Percentiles rank a stretch among this genome's conserved stretches.
Evolutionary conservation across 208 protist genomes (phyloP).

Genomic region (Trypanosoma grayi): DNA sequence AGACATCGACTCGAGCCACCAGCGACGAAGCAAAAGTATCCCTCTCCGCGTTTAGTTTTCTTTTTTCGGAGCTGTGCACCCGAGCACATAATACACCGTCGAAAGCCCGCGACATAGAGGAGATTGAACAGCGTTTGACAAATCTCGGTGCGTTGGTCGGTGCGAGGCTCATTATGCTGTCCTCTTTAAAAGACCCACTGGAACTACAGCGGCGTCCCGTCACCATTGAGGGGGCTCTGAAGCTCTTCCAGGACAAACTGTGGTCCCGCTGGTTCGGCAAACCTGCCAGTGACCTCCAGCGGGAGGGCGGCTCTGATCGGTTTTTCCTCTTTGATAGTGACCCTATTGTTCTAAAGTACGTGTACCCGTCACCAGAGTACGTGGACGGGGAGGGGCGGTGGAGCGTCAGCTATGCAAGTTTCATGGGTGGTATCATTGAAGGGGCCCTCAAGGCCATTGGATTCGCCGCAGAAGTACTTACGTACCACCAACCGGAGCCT

Average conservation of each 20-base stretch:
- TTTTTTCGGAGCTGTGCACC: slow-evolving; percentile 83
- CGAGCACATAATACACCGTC: slow-evolving; percentile 71
- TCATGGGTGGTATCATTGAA: slow-evolving; percentile 80
- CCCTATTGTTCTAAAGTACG: slow-evolving; percentile 63
- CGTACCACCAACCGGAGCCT: slow-evolving; percentile 77
- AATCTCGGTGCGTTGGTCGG: slow-evolving; percentile 70
- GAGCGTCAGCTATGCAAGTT: slow-evolving; percentile 84
- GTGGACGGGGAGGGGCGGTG: slow-evolving; percentile 67
- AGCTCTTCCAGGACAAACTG: slow-evolving; percentile 70
- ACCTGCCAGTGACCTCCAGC: slow-evolving; percentile 72
- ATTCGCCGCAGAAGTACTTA: slow-evolving; percentile 75
- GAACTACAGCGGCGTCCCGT: slow-evolving; percentile 56
- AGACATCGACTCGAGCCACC: not conserved
- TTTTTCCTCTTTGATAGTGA: slow-evolving; percentile 84
- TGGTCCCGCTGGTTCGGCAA: slow-evolving; percentile 83
- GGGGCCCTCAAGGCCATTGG: slow-evolving; percentile 72
- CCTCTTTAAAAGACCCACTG: slow-evolving; percentile 51
- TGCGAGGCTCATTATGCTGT: slow-evolving; percentile 58
- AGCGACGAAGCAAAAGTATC: slow-evolving; percentile 58
- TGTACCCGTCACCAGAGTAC: slow-evolving; percentile 77
- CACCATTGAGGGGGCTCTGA: slow-evolving; percentile 58
- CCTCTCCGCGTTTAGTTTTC: slow-evolving; percentile 79
- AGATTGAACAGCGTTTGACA: slow-evolving; percentile 75
- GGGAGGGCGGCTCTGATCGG: slow-evolving; percentile 71
- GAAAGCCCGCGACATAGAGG: slow-evolving; percentile 71